Base-by-base conservation (phyloP, 768 basidiomycete species). In the Boletus tomentosulus region DNA sequence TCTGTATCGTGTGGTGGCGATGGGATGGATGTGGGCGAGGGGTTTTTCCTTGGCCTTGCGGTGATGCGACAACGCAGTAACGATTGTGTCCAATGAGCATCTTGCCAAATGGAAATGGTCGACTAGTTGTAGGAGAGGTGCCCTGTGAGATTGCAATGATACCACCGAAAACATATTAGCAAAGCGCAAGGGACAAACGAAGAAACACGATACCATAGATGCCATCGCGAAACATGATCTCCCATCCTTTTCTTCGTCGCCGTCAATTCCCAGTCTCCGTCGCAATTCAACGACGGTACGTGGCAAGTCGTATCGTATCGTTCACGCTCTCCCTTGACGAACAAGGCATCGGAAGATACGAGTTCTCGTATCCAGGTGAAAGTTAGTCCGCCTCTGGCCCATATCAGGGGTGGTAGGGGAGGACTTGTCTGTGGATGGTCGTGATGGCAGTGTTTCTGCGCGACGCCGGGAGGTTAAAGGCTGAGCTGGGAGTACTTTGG, bases 231-330 rank as follows among this genome's bases (percentile, higher is more conserved):
- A 98, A 96, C 64, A 95, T 76, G 44, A 69, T 76, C 16, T 71
- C 74, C 81, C 88, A 58, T 86, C 79, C 39, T 58, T 67, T 66
- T 96, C 92, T 64, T 93, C 90, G 0, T 76, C 77, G 7, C 77
- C 73, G 35, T 78, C 57, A 39, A 82, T 70, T 15, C 82, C 82
- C 28, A 74, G 70, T 35, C 73, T 73, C 57, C 87, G 74, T 51
- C 91, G 76, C 54, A 95, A 63, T 63, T 95, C 91, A 0, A 92
- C 81, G 4, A 93, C 80, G 12, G 81, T 71, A 46, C 83, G 78
- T 5, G 92, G 89, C 66, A 92, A 76, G 33, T 83, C 78, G 65
- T 95, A 98, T 57, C 94, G 74, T 57, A 98, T 57, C 94, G 74
- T 57, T 87, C 88, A 51, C 81, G 78, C 69, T 97, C 94, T 28